Base-by-base conservation (phyloP, 306 rosid genomes). In the Fragaria vesca region DNA sequence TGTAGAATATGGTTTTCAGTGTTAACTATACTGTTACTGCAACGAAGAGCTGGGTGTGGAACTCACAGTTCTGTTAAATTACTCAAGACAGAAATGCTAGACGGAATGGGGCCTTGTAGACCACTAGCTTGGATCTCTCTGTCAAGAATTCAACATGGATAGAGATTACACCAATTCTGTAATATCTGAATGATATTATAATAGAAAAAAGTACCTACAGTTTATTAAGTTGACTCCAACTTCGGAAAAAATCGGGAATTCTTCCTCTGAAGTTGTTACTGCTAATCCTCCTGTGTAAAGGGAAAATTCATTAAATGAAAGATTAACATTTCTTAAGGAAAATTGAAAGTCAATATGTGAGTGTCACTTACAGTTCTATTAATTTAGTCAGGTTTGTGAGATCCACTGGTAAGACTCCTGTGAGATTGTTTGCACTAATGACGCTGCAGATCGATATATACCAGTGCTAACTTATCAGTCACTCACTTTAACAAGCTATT, bases 91-190 rank as follows among this genome's bases (percentile, higher is more conserved):
- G 86, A 82, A 30, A 82, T 61, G 32, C 30, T 82, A 11, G 76
- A 7, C 0, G 86, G 86, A 62, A 82, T 78, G 4, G 80, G 86
- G 15, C 86, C 80, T 52, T 61, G 20, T 26, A 82, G 28, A 61
- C 86, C 82, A 61, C 82, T 82, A 18, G 76, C 86, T 69, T 78
- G 73, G 51, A 82, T 82, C 62, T 82, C 86, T 43, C 86, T 82
- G 70, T 78, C 51, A 46, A 46, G 1, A 58, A 68, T 12, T 69
- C 8, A 40, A 48, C 3, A 36, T 17, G 10, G n/a, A 4, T n/a
- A 52, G 30, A 50, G 67, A n/a, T 34, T 0, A 62, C 50, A 51
- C 60, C 46, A 12, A 36, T 2, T n/a, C 2, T 24, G 48, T 2
- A 5, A 34, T 2, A 13, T 4, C 32, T 36, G 85, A 82, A 65